A percentile compares a stretch with the other conserved stretches of the same genome.
phyloP scores from a whole-genome alignment of 2,329 filamentous ascomycete species.

The Colletotrichum sansevieriae region DNA sequence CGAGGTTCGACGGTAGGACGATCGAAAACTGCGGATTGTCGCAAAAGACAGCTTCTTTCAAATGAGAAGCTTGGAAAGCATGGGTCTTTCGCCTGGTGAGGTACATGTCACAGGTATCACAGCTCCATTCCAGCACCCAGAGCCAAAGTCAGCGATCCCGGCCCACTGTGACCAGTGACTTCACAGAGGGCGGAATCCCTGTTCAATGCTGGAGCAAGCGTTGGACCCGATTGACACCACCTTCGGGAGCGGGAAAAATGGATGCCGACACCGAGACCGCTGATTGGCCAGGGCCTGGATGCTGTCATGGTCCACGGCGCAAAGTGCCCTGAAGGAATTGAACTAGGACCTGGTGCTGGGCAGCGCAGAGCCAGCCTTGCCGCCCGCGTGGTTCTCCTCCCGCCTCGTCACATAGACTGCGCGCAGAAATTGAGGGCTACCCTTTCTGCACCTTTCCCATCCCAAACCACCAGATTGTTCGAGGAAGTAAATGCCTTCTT shows the following conservation, averaged over 20 bases:
- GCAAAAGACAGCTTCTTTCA: slow-evolving; percentile 21
- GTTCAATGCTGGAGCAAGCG: not conserved
- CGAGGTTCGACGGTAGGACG: not conserved
- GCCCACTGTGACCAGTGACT: slow-evolving; percentile 30
- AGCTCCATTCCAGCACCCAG: slow-evolving; percentile 28
- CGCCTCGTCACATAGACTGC: slow-evolving; percentile 41
- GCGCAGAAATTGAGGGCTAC: slow-evolving; percentile 43
- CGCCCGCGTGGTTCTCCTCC: slow-evolving; percentile 41
- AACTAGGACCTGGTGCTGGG: slow-evolving; percentile 13
- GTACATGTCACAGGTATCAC: slow-evolving; percentile 31
- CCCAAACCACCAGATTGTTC: slow-evolving; percentile 22
- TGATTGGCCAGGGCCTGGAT: slow-evolving; percentile 34
- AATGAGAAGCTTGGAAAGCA: slow-evolving; percentile 21
- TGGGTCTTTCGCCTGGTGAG: slow-evolving; percentile 3
- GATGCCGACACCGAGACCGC: not conserved
- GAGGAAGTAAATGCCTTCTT: slow-evolving; percentile 32
- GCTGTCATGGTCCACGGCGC: slow-evolving; percentile 26
- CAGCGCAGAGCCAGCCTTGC: slow-evolving; percentile 38
- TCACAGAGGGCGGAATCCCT: slow-evolving; percentile 19
- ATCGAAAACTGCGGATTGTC: not conserved
- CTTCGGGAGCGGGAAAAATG: slow-evolving; percentile 33
- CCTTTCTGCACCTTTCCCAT: slow-evolving; percentile 30
- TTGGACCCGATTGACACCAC: not conserved
- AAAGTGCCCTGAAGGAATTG: slow-evolving; percentile 22
- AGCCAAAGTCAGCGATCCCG: slow-evolving; percentile 27